Percentiles rank a stretch among this genome's conserved stretches.
Evolutionary conservation across 352 stramenopile species (phyloP).

Genomic region (Pythium myriotylum): DNA sequence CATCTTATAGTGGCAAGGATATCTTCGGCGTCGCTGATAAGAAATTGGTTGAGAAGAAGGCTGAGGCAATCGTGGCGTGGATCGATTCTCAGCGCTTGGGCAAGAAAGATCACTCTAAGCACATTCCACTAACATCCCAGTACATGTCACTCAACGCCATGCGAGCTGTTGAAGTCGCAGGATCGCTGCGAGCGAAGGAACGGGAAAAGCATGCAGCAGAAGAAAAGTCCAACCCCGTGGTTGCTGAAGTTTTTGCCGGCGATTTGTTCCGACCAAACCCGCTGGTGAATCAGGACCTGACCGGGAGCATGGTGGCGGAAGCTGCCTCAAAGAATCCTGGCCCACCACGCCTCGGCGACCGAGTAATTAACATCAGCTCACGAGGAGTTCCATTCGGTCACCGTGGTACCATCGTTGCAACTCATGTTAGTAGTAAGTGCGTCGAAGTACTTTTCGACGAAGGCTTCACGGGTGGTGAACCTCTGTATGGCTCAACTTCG

Average conservation of each 20-base stretch:
- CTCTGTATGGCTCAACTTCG: conserved; percentile 93
- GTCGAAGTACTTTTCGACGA: conserved; percentile 98
- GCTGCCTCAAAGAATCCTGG: conserved; percentile 60
- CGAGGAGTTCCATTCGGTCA: conserved; percentile 96
- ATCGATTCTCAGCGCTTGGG: conserved; percentile 91
- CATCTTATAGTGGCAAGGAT: conserved; percentile 87
- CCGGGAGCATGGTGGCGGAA: conserved; percentile 60
- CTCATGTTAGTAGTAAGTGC: conserved; percentile 95
- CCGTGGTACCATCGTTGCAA: conserved; percentile 97
- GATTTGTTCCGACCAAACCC: conserved; percentile 78
- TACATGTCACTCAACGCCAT: conserved; percentile 94
- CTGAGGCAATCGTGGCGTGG: conserved; percentile 91
- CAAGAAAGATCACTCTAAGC: conserved; percentile 82
- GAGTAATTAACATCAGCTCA: conserved; percentile 97
- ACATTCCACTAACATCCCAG: conserved; percentile 92
- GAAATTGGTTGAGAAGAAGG: conserved; percentile 62
- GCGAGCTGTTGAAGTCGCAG: conserved; percentile 90
- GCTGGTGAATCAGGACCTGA: conserved; percentile 81
- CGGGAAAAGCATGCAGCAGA: conserved; percentile 48
- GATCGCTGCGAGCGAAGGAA: conserved; percentile 65
- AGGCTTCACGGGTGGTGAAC: conserved; percentile 97
- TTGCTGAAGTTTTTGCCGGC: conserved; percentile 42
- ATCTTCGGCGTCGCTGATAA: conserved; percentile 83
- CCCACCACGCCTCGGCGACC: conserved; percentile 93
- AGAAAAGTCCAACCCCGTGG: conserved; percentile 41